Conservation (phyloP, 495 filamentous ascomycete genomes). For the Sordaria brevicollis region DNA sequence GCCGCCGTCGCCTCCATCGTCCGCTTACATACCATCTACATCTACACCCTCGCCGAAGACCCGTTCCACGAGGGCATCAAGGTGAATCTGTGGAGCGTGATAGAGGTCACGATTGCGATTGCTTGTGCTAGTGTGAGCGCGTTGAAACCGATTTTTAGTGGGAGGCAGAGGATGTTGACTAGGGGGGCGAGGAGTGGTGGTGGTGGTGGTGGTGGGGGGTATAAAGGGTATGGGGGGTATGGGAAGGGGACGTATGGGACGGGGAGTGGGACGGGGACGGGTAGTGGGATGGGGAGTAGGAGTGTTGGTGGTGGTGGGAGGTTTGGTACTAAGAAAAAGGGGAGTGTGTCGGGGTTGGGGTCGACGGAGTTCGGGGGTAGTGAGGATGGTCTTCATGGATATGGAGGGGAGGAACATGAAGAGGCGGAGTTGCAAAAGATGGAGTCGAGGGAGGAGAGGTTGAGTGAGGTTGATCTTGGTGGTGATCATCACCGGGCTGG, state of each 20-base stretch:
- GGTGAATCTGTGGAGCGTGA: constrained; percentile 33
- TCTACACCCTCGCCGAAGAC: constrained; percentile 22
- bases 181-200: not conserved
- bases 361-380: not conserved
- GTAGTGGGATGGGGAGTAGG: not conserved
- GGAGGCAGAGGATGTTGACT: constrained; percentile 7
- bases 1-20: constrained; percentile 32
- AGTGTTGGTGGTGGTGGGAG: not conserved
- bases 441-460: not conserved
- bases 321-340: not conserved
- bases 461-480: no score
- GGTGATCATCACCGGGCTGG: no score
- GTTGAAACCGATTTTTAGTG: constrained; percentile 30
- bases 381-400: not conserved
- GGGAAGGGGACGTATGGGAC: not conserved
- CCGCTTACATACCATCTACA: constrained; percentile 31
- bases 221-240: no score
- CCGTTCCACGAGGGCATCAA: constrained; percentile 24
- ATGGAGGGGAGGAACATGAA: no score
- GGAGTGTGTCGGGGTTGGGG: not conserved
- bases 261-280: not conserved
- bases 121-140: constrained; percentile 38
- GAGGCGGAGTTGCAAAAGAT: not conserved
- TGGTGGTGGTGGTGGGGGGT: not conserved
- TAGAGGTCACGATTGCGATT: constrained; percentile 42